Conservation (phyloP, 257 asterid genomes). For the Datura wrightii region DNA sequence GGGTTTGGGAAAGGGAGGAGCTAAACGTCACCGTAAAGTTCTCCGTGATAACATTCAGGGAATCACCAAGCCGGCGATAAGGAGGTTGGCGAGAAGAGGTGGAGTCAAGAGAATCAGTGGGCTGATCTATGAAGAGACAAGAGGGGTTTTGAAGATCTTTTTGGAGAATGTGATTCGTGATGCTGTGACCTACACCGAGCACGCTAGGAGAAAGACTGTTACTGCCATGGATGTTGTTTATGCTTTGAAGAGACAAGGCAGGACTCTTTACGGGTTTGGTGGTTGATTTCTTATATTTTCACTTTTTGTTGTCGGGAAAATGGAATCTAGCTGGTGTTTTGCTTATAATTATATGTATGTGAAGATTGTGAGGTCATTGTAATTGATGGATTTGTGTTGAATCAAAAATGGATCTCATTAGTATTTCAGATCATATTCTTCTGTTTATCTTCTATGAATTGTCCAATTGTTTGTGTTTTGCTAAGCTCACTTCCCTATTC, state of each 20-base stretch:
- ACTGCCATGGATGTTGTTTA: constrained; percentile 36
- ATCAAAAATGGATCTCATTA: not conserved
- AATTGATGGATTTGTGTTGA: not conserved
- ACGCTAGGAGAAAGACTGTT: constrained; percentile 35
- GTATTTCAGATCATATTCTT: not conserved
- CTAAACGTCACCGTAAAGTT: constrained; percentile 31
- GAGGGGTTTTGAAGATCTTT: constrained; percentile 32
- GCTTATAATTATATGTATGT: not conserved
- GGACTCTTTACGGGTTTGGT: constrained; percentile 35
- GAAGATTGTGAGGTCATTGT: not conserved
- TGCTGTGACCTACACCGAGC: constrained; percentile 33
- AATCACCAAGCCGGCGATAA: constrained; percentile 24
- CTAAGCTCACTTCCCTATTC: not conserved
- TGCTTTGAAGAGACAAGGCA: constrained; percentile 33
- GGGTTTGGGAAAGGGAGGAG: constrained; percentile 37
- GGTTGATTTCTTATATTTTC: not conserved
- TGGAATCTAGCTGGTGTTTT: not conserved
- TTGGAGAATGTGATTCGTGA: constrained; percentile 34
- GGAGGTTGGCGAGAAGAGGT: constrained; percentile 31
- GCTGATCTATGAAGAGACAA: constrained; percentile 28
- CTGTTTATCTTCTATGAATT: not conserved
- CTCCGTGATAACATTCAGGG: constrained; percentile 35
- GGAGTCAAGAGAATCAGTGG: constrained; percentile 38
- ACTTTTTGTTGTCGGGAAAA: not conserved
- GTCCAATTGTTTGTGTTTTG: no score